phyloP scores from a whole-genome alignment of 2,329 filamentous ascomycete species.

The Rutstroemia sp. region DNA sequence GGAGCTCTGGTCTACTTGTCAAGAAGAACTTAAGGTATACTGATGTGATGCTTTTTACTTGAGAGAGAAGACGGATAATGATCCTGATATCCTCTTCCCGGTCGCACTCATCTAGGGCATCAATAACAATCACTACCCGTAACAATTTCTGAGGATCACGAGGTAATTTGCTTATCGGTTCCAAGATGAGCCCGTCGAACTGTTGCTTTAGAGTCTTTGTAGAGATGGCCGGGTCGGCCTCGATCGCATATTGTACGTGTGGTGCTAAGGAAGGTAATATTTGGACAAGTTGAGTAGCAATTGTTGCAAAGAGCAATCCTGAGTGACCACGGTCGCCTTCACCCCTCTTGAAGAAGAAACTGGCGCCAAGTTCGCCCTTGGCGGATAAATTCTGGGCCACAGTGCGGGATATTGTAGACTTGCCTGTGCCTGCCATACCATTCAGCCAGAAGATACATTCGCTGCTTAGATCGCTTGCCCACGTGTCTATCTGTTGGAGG shows the following conservation, averaged over 20 bases:
- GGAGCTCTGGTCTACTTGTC: conserved; percentile 27
- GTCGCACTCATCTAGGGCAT: conserved; percentile 30
- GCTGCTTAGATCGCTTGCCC: too few relatives aligned
- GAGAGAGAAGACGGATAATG: conserved; percentile 21
- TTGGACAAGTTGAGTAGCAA: conserved; percentile 23
- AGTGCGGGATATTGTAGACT: conserved; percentile 32
- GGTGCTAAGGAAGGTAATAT: conserved; percentile 25
- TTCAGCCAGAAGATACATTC: conserved; percentile 30
- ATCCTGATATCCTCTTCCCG: conserved; percentile 15
- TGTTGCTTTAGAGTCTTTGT: conserved; percentile 30
- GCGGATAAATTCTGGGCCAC: conserved; percentile 22
- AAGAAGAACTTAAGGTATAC: conserved; percentile 23
- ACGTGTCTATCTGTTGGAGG: too few relatives aligned
- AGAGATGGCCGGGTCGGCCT: conserved; percentile 26
- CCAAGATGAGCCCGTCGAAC: conserved; percentile 34
- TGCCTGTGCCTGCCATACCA: conserved; percentile 32
- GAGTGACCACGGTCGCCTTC: conserved; percentile 24
- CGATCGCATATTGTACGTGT: conserved; percentile 27
- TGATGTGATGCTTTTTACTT: not conserved
- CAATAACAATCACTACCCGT: conserved; percentile 20
- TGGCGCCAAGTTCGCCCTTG: conserved; percentile 22
- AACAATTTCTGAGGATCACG: not conserved
- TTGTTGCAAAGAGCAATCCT: conserved; percentile 29
- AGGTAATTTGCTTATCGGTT: conserved; percentile 24
- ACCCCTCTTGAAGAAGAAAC: conserved; percentile 27